Percentiles rank a stretch among this genome's conserved stretches.
These are phyloP conservation scores for Bretziella fagacearum DNA, from an alignment of 2,329 filamentous ascomycete species.

Conservation along the genomic window DNA sequence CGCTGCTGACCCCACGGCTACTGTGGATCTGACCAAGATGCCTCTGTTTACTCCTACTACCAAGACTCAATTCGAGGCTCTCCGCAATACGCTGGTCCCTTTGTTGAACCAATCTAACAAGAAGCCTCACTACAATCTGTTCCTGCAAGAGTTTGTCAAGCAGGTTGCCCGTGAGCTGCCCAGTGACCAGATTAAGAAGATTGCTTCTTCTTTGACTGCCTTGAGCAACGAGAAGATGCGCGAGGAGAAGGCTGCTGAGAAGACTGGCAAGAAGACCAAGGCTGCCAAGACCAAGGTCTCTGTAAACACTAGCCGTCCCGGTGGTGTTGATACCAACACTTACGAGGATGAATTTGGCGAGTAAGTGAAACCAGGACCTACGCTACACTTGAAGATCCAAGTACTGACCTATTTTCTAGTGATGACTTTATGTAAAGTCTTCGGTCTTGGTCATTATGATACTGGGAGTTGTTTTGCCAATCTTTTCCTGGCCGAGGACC, in stretches of 20 bases:
- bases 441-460: not conserved
- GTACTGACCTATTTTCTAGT: constrained; percentile 11
- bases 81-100: constrained; percentile 64
- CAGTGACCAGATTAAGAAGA: constrained; percentile 93
- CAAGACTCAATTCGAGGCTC: constrained; percentile 67
- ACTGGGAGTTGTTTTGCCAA: not conserved
- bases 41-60: constrained; percentile 78
- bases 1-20: constrained; percentile 53
- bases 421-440: constrained; percentile 16
- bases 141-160: constrained; percentile 82
- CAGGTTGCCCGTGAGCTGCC: constrained; percentile 72
- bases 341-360: constrained; percentile 73
- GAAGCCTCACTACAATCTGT: constrained; percentile 80
- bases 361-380: constrained; percentile 35
- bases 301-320: constrained; percentile 48
- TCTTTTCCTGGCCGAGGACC: not conserved
- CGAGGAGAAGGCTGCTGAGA: constrained; percentile 89
- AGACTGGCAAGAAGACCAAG: constrained; percentile 93
- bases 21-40: constrained; percentile 64
- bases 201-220: constrained; percentile 71
- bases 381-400: not conserved
- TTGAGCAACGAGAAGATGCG: constrained; percentile 96
- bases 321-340: constrained; percentile 50
- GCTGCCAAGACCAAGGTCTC: constrained; percentile 88
- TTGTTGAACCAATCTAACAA: constrained; percentile 58